Evolutionary conservation across 2,329 filamentous ascomycete species (phyloP), one percentile per base, ranked within the genome.

Genomic region (Ceratocystis huliohia): DNA sequence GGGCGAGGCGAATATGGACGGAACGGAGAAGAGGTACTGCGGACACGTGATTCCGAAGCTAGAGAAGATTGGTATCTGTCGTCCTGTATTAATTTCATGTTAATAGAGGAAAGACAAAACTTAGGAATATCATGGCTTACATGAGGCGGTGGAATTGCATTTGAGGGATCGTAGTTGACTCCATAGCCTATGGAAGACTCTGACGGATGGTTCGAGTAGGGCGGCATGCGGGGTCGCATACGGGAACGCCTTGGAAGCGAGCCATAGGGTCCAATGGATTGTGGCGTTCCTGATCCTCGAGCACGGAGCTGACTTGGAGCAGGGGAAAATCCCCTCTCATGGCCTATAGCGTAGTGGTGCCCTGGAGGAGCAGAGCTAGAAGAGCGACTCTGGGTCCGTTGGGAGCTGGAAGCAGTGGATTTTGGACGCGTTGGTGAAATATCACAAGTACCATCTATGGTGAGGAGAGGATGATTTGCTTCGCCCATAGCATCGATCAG

Each of bases 401-500:
- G 41, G 13, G 44, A 61, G n/a, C 64, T 45, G 13, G 66, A 61
- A 5, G 45, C 22, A n/a, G 53, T 22, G 13, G 61, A 61, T n/a
- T 53, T 30, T 22, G 66, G 64, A 28, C 64, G 61, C 17, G 13
- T 53, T 13, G 13, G 64, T 10, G 46, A 25, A 5, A 61, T 44
- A 46, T 65, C 59, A 37, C 46, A 61, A 6, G 63, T 53, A 15
- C 46, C 57, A 57, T 68, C 59, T 13, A 33, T 28, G 20, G 57
- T 53, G 28, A 65, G 25, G 20, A 61, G 37, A n/a, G 66, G 66
- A 61, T 68, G 66, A 13, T 65, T 63, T 20, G 53, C 57, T 22
- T 68, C 64, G 17, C 66, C 66, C 50, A 68, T 59, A 41, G 66
- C 66, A 44, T 68, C 50, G 41, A 68, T 65, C 20, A 68, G 53